Evolutionary conservation across 1,284 basidiomycete species (phyloP).

Genomic region (Trichosporon ovoides): DNA sequence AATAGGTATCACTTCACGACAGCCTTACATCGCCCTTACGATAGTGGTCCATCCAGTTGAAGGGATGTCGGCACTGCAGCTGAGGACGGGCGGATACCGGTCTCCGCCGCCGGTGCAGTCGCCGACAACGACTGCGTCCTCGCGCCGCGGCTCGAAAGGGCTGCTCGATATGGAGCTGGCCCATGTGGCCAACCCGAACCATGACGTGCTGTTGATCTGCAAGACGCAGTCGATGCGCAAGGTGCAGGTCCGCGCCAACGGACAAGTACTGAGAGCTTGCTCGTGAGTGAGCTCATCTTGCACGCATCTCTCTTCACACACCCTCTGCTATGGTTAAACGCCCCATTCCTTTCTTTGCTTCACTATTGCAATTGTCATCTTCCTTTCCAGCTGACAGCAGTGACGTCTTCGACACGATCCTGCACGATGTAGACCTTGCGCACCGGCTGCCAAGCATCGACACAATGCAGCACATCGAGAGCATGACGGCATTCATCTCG

Average conservation of each 20-base stretch:
- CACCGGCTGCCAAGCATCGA: neutral
- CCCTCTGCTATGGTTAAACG: no score
- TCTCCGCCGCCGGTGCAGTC: neutral
- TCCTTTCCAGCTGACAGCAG: constrained; percentile 2
- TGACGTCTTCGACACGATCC: constrained; percentile 1
- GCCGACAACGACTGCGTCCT: neutral
- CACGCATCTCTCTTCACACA: no score
- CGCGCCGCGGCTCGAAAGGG: neutral
- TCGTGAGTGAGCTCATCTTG: neutral
- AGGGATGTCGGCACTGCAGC: neutral
- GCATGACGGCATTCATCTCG: neutral
- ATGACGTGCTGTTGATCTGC: neutral
- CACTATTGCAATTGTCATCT: no score
- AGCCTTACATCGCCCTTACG: no score
- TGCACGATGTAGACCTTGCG: neutral
- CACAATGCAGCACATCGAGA: neutral
- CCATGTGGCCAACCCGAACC: neutral
- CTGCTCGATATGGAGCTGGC: neutral
- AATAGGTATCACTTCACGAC: no score
- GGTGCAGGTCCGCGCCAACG: neutral
- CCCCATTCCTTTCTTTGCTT: no score
- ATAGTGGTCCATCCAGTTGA: no score
- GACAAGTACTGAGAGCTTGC: neutral
- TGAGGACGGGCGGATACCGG: neutral
- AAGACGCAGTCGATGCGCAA: neutral